Base-by-base conservation (phyloP, 352 stramenopile genomes). In the Pythium plurisporium region DNA sequence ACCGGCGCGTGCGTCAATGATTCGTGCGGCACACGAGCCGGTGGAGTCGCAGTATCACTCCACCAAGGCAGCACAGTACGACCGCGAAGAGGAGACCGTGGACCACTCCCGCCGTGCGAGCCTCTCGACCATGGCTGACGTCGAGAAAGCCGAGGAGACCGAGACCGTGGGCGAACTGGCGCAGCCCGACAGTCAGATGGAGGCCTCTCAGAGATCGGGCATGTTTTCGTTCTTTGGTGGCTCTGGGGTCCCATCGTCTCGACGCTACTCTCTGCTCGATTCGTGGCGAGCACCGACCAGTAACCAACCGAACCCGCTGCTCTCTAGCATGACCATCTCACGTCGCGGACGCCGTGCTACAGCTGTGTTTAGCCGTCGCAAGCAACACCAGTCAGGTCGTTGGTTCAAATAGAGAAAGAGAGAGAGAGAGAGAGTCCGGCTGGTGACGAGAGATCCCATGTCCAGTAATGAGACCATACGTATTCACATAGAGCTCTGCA, bases 291-390 rank as follows among this genome's bases (percentile, higher is more conserved):
- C 67, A 1, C 79, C 82, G 44, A 73, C 61, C 5, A 87, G 77
- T 20, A 66, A 65, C 8, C 70, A 74, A 33, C 69, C 71, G 27
- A 90, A 78, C 58, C 74, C 79, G 22, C 76, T 81, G 42, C 76
- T 92, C 22, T 87, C 77, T 20, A 78, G 67, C 25, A 68, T 92
- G 53, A 92, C 82, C 1, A 90, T 89, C 38, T 89, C 82, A 0
- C 53, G 74, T 26, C 79, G 79, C 37, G 79, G 79, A 5, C 74
- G 82, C 4, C 77, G 82, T 46, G 76, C 76, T 40, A 72, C 79
- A 11, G 74, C 72, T 4, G 63, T 83, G 7, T 84, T 85, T 61
- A 90, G 78, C 41, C 75, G 77, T 23, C 68, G 74, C 69, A 89
- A 89, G 62, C 82, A 75, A 12, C 73, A 84, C 37, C 59, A 64